These are phyloP conservation scores for Penicillium samsonianum DNA, from an alignment of 495 filamentous ascomycete genomes.

Conservation along the genomic window DNA sequence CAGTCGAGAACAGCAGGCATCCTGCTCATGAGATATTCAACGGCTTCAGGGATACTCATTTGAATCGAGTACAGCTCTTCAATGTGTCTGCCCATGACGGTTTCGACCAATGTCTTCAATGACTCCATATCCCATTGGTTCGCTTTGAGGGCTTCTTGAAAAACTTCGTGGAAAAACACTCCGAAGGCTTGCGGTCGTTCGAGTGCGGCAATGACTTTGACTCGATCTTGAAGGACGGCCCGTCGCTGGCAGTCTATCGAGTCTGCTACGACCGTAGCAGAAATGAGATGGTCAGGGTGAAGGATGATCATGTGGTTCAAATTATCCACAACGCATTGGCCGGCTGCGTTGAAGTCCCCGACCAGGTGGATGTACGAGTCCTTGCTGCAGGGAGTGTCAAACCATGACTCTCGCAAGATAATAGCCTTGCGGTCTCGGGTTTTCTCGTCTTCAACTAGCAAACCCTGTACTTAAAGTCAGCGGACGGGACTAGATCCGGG, in stretches of 20 bases:
- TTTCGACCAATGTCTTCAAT: constrained; percentile 62
- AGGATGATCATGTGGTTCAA: constrained; percentile 82
- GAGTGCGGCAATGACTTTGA: constrained; percentile 80
- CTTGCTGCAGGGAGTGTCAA: constrained; percentile 69
- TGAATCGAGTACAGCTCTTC: constrained; percentile 86
- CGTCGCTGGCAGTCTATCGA: constrained; percentile 86
- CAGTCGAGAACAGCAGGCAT: constrained; percentile 75
- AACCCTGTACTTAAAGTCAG: constrained; percentile 56
- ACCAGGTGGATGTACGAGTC: constrained; percentile 83
- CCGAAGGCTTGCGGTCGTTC: constrained; percentile 83
- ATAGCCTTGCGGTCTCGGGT: constrained; percentile 65
- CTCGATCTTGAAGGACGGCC: constrained; percentile 88
- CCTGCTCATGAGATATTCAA: constrained; percentile 75
- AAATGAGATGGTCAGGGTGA: constrained; percentile 94
- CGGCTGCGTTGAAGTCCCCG: constrained; percentile 67
- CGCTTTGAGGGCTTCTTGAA: constrained; percentile 82
- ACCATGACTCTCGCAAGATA: constrained; percentile 81
- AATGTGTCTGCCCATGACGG: constrained; percentile 66
- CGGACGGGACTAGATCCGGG: neutral
- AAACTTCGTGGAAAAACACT: constrained; percentile 88
- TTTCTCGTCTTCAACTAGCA: constrained; percentile 74
- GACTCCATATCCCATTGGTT: constrained; percentile 78
- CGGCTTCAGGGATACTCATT: constrained; percentile 67
- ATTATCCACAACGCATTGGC: constrained; percentile 75
- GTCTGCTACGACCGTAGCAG: constrained; percentile 89